Evolutionary conservation across 805 yeast genomes (phyloP).

Genomic region (Suhomyces sp.): DNA sequence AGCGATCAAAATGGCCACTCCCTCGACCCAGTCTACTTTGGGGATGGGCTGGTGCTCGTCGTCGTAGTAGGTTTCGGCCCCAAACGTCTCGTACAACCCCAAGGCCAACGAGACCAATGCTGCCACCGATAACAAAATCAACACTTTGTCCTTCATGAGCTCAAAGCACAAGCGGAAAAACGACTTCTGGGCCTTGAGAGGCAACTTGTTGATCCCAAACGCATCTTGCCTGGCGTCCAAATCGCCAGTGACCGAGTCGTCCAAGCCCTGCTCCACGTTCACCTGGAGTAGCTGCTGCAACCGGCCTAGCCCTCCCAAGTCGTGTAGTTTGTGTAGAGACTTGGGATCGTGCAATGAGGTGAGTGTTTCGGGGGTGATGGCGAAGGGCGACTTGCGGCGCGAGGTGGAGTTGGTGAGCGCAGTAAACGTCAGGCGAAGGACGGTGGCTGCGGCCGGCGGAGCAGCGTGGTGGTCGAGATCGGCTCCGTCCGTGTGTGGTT

Average conservation of each 20-base stretch:
- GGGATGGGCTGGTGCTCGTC: conserved; percentile 75
- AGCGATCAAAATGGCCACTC: conserved; percentile 94
- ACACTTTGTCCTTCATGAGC: conserved; percentile 87
- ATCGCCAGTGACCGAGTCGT: conserved; percentile 29
- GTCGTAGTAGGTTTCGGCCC: conserved; percentile 74
- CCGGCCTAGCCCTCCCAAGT: conserved; percentile 45
- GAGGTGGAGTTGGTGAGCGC: background rate
- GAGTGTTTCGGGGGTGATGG: conserved; percentile 29
- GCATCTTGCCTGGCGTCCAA: conserved; percentile 34
- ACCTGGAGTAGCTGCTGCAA: conserved; percentile 34
- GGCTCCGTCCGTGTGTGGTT: background rate
- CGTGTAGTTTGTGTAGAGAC: conserved; percentile 41
- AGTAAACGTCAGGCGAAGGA: conserved; percentile 1
- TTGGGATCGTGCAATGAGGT: conserved; percentile 61
- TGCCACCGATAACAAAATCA: conserved; percentile 78
- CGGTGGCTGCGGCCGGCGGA: background rate
- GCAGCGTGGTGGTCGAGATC: background rate
- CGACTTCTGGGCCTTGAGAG: conserved; percentile 66
- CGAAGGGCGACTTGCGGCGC: conserved; percentile 2
- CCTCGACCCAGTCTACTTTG: conserved; percentile 97
- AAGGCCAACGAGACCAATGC: conserved; percentile 86
- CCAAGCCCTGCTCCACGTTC: conserved; percentile 41
- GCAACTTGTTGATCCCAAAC: conserved; percentile 72
- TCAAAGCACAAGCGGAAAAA: conserved; percentile 68
- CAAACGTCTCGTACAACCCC: conserved; percentile 90